Base-by-base conservation (phyloP, 495 filamentous ascomycete genomes). In the Mycothermus thermophilus region DNA sequence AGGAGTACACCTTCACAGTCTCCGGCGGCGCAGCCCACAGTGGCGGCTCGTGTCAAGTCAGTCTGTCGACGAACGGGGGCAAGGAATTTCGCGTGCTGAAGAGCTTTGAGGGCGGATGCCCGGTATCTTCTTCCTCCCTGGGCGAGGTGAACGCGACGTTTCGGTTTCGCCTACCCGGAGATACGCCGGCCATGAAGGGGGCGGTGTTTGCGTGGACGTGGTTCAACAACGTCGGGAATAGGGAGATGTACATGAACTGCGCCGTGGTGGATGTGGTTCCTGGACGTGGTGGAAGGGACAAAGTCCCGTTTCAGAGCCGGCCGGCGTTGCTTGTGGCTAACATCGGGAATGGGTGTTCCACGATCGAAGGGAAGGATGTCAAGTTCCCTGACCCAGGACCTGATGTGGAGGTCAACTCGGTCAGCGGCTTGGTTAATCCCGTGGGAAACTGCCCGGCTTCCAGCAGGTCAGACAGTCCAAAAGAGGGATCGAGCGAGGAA, bases 231-330 rank as follows among this genome's bases (percentile, higher is more conserved):
- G 45, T 83, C 27, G 83, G 83, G 26, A 82, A 85, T 54, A 65
- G 81, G 8, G 85, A 94, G 53, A 81, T 88, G 75, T 93, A 92
- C 63, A 87, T 86, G 83, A 81, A 87, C 64, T 94, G 85, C 38
- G 80, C 75, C 3, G 69, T 78, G 14, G 67, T 88, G 28, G 53
- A 44, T 11, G 58, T 73, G 32, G 41, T 22, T 2, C 36, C 43
- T n/a, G 52, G 49, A 5, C 12, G 19, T 24, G 36, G 42, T 1
- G 30, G 37, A 1, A 22, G 28, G 11, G 32, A 23, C 16, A 21
- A 13, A 21, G 30, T 37, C 8, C 9, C 34, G 10, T 42, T 42
- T 30, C 41, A 43, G 2, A 15, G 32, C 2, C 47, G 64, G 2
- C 71, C 72, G 1, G 46, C 54, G 19, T 37, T 75, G 8, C 64